Evolutionary conservation across 1,139 yeast genomes (phyloP).

Genomic region (Cylindricascospora bacillispora): DNA sequence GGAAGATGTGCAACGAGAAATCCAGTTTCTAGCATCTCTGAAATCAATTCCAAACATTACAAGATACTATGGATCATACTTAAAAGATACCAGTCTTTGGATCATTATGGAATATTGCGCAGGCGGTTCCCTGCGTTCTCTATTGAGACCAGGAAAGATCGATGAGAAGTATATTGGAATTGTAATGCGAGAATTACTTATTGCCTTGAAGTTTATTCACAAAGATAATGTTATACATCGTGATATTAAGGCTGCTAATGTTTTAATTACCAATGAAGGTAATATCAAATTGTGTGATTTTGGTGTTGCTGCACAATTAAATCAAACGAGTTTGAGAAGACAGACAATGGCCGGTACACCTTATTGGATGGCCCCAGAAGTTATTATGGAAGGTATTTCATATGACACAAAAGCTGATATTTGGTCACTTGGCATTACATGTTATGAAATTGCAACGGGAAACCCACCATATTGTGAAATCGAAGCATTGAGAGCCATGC

Average conservation of each 20-base stretch:
- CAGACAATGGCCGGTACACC: constrained; percentile 98
- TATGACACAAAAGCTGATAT: constrained; percentile 82
- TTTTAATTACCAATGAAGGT: constrained; percentile 80
- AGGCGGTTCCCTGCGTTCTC: constrained; percentile 86
- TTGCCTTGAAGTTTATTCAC: constrained; percentile 75
- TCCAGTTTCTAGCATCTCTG: constrained; percentile 71
- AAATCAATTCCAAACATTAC: constrained; percentile 84
- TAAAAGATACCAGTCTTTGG: constrained; percentile 86
- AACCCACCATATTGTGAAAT: constrained; percentile 96
- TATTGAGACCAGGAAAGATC: constrained; percentile 75
- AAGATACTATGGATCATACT: constrained; percentile 78
- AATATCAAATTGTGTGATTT: constrained; percentile 87
- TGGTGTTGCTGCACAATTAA: constrained; percentile 92
- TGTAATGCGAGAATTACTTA: constrained; percentile 64
- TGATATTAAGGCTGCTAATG: constrained; percentile 93
- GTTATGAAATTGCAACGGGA: constrained; percentile 91
- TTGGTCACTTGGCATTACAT: constrained; percentile 89
- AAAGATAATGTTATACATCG: constrained; percentile 86
- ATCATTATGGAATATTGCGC: constrained; percentile 96
- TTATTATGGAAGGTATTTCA: constrained; percentile 81
- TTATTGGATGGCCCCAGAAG: constrained; percentile 99
- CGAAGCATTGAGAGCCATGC: constrained; percentile 92
- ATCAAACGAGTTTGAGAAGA: constrained; percentile 65
- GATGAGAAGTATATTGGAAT: constrained; percentile 79
- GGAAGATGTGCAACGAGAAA: constrained; percentile 86